Base-by-base conservation (phyloP, 768 basidiomycete species). In the Galerina marginata region DNA sequence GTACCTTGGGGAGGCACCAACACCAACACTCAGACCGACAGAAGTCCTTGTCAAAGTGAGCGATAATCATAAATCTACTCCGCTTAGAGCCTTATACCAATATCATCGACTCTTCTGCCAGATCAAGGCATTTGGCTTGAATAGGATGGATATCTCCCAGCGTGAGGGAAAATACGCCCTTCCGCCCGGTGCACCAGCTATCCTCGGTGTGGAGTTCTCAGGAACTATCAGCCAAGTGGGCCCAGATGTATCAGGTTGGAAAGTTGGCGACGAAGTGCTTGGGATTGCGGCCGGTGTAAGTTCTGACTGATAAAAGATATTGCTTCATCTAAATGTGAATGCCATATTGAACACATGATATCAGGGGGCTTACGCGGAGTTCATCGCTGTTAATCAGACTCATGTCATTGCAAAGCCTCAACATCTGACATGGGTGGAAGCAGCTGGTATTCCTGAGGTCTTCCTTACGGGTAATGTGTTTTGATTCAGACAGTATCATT, bases 351-450 rank as follows among this genome's bases (percentile, higher is more conserved):
- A n/a, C 20, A 59, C 44, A 43, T 55, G 37, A 20, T 43, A 50
- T 48, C 50, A 95, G 94, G 95, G 95, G 38, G 93, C 94, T 45
- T 96, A 95, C 68, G 94, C 95, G 38, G 92, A 96, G 72, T 96
- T 88, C 71, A 86, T 98, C 63, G 83, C 79, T 26, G 84, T 87
- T 43, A 78, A 83, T 7, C 79, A 87, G 60, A 85, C 83, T 2
- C 85, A 92, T 75, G 71, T 96, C 58, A 75, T 94, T 59, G 78
- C 69, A 61, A 97, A 98, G 73, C 93, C 95, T 6, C 70, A 72
- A 26, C 75, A 88, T 70, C 77, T 99, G 61, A 84, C 87, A 33
- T 96, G 91, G 91, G 81, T 77, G 0, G 88, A 97, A 69, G 94
- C 93, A 9, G 94, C 95, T 12, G 89, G 87, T 65, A 86, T 97